phyloP scores from a whole-genome alignment of 2,329 filamentous ascomycete genomes.

The Lachnellula hyalina region DNA sequence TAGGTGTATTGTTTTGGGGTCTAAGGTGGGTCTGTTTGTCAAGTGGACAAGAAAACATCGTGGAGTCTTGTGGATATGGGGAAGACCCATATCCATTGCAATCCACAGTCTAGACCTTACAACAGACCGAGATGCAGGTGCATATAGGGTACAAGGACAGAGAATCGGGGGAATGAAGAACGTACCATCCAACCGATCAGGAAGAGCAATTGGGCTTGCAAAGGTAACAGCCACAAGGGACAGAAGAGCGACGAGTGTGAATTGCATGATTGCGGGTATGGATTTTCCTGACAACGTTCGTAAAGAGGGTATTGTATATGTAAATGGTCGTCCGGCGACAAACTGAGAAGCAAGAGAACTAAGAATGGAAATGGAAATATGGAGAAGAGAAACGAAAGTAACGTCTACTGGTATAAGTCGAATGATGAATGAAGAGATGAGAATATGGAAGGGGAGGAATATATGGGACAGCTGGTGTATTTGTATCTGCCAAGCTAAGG shows the following conservation, averaged over 20 bases:
- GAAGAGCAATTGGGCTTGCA: constrained; percentile 19
- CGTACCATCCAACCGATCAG: constrained; percentile 21
- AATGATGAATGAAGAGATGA: constrained; percentile 10
- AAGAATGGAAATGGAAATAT: constrained; percentile 12
- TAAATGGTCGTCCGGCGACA: constrained; percentile 30
- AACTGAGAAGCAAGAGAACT: constrained; percentile 3
- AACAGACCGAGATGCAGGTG: neutral
- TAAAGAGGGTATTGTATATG: constrained; percentile 2
- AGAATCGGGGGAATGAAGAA: neutral
- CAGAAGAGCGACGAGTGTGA: constrained; percentile 24
- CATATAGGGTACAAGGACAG: neutral
- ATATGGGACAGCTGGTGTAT: neutral
- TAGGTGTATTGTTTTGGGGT: neutral
- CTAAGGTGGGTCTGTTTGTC: neutral
- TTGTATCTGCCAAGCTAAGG: constrained; percentile 17
- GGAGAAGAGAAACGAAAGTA: constrained; percentile 14
- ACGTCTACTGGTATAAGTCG: constrained; percentile 7
- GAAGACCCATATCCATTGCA: neutral
- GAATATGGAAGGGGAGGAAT: neutral
- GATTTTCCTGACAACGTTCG: constrained; percentile 8
- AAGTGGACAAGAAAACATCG: neutral
- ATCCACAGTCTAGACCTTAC: neutral
- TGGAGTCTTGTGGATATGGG: neutral
- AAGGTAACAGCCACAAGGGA: constrained; percentile 26
- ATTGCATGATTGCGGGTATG: constrained; percentile 26